A percentile compares a stretch with the other conserved stretches of the same genome.
Evolutionary conservation across 768 basidiomycete genomes (phyloP).

Genomic region (Termitomyces heimii): DNA sequence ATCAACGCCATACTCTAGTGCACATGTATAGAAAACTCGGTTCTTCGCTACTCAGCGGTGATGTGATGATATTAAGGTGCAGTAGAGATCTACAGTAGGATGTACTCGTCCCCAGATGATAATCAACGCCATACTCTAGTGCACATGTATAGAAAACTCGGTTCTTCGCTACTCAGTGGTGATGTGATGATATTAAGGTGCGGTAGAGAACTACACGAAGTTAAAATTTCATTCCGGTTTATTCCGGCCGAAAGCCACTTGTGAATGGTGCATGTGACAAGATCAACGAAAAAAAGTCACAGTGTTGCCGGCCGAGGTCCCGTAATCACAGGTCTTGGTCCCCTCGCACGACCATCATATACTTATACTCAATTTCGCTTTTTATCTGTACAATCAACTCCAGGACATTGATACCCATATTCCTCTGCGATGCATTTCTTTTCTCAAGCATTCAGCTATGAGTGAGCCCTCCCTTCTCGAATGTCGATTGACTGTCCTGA

Average conservation of each 20-base stretch:
- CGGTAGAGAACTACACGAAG: too few species aligned
- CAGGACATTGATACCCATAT: conserved; percentile 19
- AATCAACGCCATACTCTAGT: neutral
- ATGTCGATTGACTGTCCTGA: conserved; percentile 8
- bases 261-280: neutral
- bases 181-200: too few species aligned
- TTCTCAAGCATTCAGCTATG: conserved; percentile 78
- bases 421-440: conserved; percentile 71
- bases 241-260: conserved; percentile 11
- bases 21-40: neutral
- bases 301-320: neutral
- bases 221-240: conserved; percentile 4
- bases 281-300: conserved; percentile 8
- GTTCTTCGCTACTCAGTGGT: neutral
- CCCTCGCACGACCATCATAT: conserved; percentile 11
- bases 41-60: neutral
- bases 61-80: too few species aligned
- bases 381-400: conserved; percentile 22
- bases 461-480: conserved; percentile 46
- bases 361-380: conserved; percentile 7
- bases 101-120: neutral
- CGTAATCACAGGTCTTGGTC: conserved; percentile 5
- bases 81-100: too few species aligned
- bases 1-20: neutral
- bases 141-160: neutral